These are phyloP conservation scores for Salix udensis DNA, from an alignment of 345 rosid species.

Conservation along the genomic window DNA sequence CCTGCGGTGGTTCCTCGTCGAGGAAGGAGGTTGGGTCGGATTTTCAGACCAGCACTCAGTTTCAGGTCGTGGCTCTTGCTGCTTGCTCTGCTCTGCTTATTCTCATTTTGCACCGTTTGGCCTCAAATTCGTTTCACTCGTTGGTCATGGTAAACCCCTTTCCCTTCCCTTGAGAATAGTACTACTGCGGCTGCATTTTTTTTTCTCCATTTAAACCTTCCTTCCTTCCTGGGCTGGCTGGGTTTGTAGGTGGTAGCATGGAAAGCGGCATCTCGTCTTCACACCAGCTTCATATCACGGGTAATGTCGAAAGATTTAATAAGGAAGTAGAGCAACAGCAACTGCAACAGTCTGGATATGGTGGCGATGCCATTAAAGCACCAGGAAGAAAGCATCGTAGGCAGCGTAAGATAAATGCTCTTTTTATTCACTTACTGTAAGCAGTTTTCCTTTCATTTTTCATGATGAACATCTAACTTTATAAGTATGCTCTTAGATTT, in stretches of 20 bases:
- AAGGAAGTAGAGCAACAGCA: background rate
- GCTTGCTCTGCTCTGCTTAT: constrained; percentile 40
- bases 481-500: background rate
- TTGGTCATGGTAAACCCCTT: constrained; percentile 31
- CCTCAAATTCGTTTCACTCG: constrained; percentile 49
- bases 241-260: constrained; percentile 23
- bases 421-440: background rate
- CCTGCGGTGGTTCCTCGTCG: constrained; percentile 29
- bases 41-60: constrained; percentile 32
- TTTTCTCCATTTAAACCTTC: background rate
- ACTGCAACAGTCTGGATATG: constrained; percentile 11
- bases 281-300: background rate
- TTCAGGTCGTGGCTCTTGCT: constrained; percentile 41
- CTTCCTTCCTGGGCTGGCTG: background rate
- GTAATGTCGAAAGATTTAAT: background rate
- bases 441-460: background rate
- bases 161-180: background rate
- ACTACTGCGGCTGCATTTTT: background rate
- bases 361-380: constrained; percentile 7
- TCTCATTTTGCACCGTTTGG: constrained; percentile 48
- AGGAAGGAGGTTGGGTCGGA: constrained; percentile 58
- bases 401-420: constrained; percentile 36
- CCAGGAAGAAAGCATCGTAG: constrained; percentile 35
- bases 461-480: background rate
- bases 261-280: constrained; percentile 20